A percentile compares a stretch with the other conserved stretches of the same genome.
Conservation (phyloP, 1,139 yeast genomes). For the Suhomyces bokatorum region DNA sequence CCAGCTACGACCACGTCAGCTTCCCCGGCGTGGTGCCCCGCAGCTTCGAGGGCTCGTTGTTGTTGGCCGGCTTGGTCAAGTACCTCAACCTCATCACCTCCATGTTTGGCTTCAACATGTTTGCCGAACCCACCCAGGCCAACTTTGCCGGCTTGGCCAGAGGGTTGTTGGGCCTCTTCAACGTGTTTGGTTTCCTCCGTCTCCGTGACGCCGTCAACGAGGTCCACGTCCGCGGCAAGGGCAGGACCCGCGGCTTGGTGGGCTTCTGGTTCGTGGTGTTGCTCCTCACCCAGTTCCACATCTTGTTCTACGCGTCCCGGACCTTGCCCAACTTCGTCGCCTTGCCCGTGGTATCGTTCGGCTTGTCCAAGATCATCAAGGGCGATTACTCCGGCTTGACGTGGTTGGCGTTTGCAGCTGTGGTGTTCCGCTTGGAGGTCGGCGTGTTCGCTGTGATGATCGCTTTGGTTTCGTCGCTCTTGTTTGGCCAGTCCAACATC, state of each 20-base stretch:
- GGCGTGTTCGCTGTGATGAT: constrained; percentile 53
- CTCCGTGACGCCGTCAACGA: constrained; percentile 29
- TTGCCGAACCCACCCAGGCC: constrained; percentile 30
- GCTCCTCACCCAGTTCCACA: constrained; percentile 71
- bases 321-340: constrained; percentile 87
- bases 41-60: constrained; percentile 74
- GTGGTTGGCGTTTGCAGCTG: constrained; percentile 62
- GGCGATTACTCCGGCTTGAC: constrained; percentile 58
- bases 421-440: constrained; percentile 74
- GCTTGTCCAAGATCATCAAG: constrained; percentile 50
- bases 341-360: constrained; percentile 66
- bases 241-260: constrained; percentile 23
- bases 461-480: constrained; percentile 43
- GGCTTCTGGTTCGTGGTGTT: constrained; percentile 64
- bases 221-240: constrained; percentile 21
- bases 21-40: constrained; percentile 94
- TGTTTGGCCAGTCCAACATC: constrained; percentile 48
- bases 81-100: constrained; percentile 27
- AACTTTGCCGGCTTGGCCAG: constrained; percentile 54
- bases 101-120: constrained; percentile 22
- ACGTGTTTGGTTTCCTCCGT: constrained; percentile 33
- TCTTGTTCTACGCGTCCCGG: constrained; percentile 73
- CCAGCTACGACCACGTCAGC: constrained; percentile 65
- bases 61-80: constrained; percentile 45
- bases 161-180: constrained; percentile 53